phyloP scores from a whole-genome alignment of 495 filamentous ascomycete species.

The Parmelia sp. region DNA sequence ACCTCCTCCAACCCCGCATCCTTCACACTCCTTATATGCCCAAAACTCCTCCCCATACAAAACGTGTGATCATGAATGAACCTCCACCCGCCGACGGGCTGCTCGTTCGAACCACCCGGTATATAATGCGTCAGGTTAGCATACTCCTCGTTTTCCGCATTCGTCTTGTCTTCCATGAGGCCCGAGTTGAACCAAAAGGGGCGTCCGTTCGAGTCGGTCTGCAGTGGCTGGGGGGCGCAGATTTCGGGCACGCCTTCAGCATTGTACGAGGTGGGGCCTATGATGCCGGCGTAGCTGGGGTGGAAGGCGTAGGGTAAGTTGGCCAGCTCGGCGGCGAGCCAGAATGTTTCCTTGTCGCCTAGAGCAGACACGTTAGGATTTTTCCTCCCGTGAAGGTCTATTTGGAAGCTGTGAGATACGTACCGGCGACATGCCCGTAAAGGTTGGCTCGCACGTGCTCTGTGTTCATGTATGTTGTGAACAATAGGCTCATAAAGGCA shows the following conservation, averaged over 20 bases:
- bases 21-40: background rate
- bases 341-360: slow-evolving; percentile 21
- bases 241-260: slow-evolving; percentile 20
- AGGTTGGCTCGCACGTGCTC: background rate
- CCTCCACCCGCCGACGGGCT: slow-evolving; percentile 4
- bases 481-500: slow-evolving; percentile 27
- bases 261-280: slow-evolving; percentile 17
- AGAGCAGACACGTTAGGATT: background rate
- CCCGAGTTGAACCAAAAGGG: slow-evolving; percentile 33
- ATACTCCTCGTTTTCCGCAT: background rate
- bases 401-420: background rate
- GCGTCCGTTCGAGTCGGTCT: slow-evolving; percentile 25
- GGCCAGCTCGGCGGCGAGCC: slow-evolving; percentile 13
- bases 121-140: slow-evolving; percentile 1
- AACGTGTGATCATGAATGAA: background rate
- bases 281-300: slow-evolving; percentile 17
- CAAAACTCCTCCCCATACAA: background rate
- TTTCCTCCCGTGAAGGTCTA: background rate
- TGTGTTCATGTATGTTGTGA: slow-evolving; percentile 29
- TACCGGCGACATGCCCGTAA: background rate
- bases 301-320: slow-evolving; percentile 13
- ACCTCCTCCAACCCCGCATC: slow-evolving; percentile 4
- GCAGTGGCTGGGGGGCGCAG: slow-evolving; percentile 30
- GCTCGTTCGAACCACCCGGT: background rate
- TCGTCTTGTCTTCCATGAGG: slow-evolving; percentile 10